Evolutionary conservation across 1,139 yeast species (phyloP), one percentile per base, ranked within the genome.

Genomic region (Zygoascus sp.): DNA sequence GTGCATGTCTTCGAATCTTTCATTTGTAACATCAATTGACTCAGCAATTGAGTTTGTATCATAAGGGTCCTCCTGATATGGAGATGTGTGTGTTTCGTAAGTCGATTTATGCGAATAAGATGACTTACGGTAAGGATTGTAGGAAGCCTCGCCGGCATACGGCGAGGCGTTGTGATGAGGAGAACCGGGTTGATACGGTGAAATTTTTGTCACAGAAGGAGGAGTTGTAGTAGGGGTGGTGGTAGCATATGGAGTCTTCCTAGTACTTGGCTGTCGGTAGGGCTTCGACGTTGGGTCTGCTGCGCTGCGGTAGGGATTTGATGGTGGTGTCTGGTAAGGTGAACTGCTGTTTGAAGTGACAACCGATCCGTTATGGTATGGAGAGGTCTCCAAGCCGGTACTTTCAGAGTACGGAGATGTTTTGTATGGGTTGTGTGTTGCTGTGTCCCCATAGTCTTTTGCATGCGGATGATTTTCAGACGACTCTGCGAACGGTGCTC

Each of bases 1-100:
- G 20, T 35, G 8, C 2, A 20, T 25, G 8, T 20, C 17, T 11
- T 21, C 39, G 16, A 20, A 21, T n/a, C 16, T 19, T 35, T 20
- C 39, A 35, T 35, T n/a, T 11, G 25, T 20, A 16, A 35, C 27
- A 35, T 35, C 39, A 9, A 35, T 19, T n/a, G 25, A 20, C 13
- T 35, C 39, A 3, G 16, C 27, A 35, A 35, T 35, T n/a, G 25
- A 20, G 13, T 35, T 35, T n/a, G 39, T n/a, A 21, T 35, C 39
- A 21, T 35, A 35, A 3, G 39, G 39, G 13, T 35, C 39, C n/a
- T 35, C 39, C 16, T 35, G 39, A 35, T 35, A 35, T 6, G 39
- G 25, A 5, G 39, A 35, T 9, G 25, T 9, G 13, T 35, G 25
- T 2, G 16, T 35, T n/a, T 35, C 25, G 27, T 35, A 35, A 6